A percentile compares a stretch with the other conserved stretches of the same genome.
phyloP scores from a whole-genome alignment of 768 basidiomycete genomes.

The Kwoniella botswanensis region DNA sequence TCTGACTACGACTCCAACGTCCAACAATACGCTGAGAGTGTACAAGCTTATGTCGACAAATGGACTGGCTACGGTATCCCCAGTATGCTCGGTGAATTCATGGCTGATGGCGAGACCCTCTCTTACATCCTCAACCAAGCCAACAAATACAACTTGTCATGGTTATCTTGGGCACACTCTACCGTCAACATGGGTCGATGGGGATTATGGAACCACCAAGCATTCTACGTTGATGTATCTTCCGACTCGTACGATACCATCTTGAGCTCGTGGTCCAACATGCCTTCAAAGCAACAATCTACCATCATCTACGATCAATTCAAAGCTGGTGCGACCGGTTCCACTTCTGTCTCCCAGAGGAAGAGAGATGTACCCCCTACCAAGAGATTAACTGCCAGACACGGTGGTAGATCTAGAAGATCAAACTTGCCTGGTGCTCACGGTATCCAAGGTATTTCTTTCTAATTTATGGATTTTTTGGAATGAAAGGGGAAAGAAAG shows the following conservation, averaged over 20 bases:
- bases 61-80: constrained; percentile 42
- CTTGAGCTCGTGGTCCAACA: constrained; percentile 39
- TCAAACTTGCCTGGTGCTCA: constrained; percentile 13
- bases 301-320: constrained; percentile 33
- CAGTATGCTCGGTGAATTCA: constrained; percentile 49
- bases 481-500: not conserved
- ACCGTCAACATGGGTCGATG: constrained; percentile 43
- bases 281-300: constrained; percentile 29
- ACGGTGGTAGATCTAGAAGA: constrained; percentile 31
- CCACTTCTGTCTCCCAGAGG: not conserved
- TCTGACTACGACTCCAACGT: constrained; percentile 34
- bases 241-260: constrained; percentile 46
- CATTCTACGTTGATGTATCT: constrained; percentile 36
- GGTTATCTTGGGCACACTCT: constrained; percentile 46
- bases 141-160: constrained; percentile 39
- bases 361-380: constrained; percentile 24
- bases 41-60: constrained; percentile 28
- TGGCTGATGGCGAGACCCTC: constrained; percentile 45
- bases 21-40: constrained; percentile 30
- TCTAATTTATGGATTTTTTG: constrained; percentile 6
- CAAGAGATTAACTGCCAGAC: constrained; percentile 23
- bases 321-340: constrained; percentile 31
- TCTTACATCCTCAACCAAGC: constrained; percentile 42
- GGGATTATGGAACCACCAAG: constrained; percentile 45
- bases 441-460: constrained; percentile 26